Percentiles rank a stretch among this genome's conserved stretches.
phyloP scores from a whole-genome alignment of 352 stramenopile species.

The Pythium vanterpoolii region DNA sequence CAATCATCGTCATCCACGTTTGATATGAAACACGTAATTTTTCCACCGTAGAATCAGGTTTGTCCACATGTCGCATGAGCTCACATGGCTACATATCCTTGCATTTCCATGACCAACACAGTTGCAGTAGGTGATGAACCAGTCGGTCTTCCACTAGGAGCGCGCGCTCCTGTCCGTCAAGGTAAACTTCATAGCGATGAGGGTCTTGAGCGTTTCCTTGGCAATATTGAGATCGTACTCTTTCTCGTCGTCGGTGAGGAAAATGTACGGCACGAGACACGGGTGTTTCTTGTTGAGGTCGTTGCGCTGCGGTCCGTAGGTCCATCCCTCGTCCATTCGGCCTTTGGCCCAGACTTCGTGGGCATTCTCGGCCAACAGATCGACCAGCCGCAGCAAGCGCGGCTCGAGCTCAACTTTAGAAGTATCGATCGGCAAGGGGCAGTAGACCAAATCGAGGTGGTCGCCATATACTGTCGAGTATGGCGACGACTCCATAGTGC shows the following conservation, averaged over 20 bases:
- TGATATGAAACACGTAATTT: not conserved
- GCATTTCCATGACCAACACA: not conserved
- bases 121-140: no score
- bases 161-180: conserved; percentile 55
- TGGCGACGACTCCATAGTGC: conserved; percentile 74
- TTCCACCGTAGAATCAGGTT: not conserved
- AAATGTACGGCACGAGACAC: conserved; percentile 86
- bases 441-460: conserved; percentile 57
- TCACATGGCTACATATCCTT: not conserved
- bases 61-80: not conserved
- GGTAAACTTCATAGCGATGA: conserved; percentile 85
- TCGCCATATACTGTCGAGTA: conserved; percentile 73
- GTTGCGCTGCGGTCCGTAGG: conserved; percentile 75
- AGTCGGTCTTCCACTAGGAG: no score
- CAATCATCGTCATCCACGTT: not conserved
- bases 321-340: conserved; percentile 87
- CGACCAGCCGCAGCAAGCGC: conserved; percentile 64
- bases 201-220: conserved; percentile 85
- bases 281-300: conserved; percentile 79
- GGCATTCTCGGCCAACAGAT: conserved; percentile 81
- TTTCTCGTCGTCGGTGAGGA: conserved; percentile 87
- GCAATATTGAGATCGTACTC: conserved; percentile 88
- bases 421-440: conserved; percentile 76
- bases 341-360: conserved; percentile 87
- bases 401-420: conserved; percentile 60